These are phyloP conservation scores for Gentiana dahurica DNA, from an alignment of 257 asterid genomes.

Conservation along the genomic window DNA sequence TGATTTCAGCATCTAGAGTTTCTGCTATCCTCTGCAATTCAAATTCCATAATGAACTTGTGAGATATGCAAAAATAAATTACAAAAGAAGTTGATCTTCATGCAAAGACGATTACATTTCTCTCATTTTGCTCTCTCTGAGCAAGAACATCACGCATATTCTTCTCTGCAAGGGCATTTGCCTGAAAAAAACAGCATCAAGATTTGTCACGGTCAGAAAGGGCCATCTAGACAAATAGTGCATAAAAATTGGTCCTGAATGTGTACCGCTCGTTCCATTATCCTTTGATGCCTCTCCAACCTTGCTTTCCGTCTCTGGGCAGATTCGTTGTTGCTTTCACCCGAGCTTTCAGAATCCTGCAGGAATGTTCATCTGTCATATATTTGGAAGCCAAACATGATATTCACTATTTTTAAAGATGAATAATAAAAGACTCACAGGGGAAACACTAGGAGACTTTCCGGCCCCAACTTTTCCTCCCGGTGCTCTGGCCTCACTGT, in stretches of 20 bases:
- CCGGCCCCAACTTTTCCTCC: slow-evolving; percentile 31
- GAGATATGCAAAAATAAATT: slow-evolving; percentile 1
- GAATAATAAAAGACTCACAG: slow-evolving; percentile 39
- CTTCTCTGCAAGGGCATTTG: slow-evolving; percentile 95
- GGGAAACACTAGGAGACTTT: slow-evolving; percentile 48
- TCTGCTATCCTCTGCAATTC: slow-evolving; percentile 82
- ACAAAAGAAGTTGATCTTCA: not conserved
- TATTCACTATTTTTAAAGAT: not conserved
- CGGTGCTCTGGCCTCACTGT: slow-evolving; percentile 30
- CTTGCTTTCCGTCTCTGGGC: slow-evolving; percentile 90
- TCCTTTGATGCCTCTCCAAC: slow-evolving; percentile 93
- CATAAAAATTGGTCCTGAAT: not conserved
- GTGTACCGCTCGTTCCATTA: slow-evolving; percentile 93
- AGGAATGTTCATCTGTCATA: slow-evolving; percentile 19
- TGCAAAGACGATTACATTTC: slow-evolving; percentile 49
- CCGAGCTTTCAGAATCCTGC: slow-evolving; percentile 72
- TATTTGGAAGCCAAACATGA: slow-evolving; percentile 1
- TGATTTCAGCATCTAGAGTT: slow-evolving; percentile 84
- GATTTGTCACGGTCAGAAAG: slow-evolving; percentile 8
- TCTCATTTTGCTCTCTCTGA: slow-evolving; percentile 96
- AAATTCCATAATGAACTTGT: slow-evolving; percentile 6
- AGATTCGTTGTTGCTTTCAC: slow-evolving; percentile 47
- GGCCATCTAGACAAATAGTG: not conserved
- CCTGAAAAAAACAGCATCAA: slow-evolving; percentile 41
- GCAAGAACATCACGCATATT: slow-evolving; percentile 81